A percentile compares a stretch with the other conserved stretches of the same genome.
Conservation (phyloP, 1,284 basidiomycete genomes). For the Heliocybe sulcata region DNA sequence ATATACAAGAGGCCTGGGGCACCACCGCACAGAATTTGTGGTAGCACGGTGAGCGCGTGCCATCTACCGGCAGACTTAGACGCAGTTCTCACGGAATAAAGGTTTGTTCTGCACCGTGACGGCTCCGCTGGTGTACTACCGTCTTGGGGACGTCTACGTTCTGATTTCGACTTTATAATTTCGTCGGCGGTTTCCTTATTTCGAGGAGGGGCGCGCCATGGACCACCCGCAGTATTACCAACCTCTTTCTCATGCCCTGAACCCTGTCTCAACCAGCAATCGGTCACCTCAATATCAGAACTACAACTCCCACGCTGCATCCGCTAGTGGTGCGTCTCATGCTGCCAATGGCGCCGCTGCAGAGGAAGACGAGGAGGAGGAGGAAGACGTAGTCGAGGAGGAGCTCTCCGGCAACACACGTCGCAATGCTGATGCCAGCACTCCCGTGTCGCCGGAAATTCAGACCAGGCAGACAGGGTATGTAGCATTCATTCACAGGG, state of each 20-base stretch:
- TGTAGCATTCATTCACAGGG: constrained; percentile 16
- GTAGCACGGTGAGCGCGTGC: not conserved
- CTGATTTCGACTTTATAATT: not conserved
- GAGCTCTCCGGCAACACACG: constrained; percentile 42
- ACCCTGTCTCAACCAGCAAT: constrained; percentile 36
- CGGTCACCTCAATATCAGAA: constrained; percentile 16
- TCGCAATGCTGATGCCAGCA: constrained; percentile 17
- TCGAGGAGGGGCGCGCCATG: constrained; percentile 29
- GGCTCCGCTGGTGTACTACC: not conserved
- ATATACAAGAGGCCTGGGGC: no score
- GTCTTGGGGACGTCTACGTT: not conserved
- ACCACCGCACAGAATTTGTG: not conserved
- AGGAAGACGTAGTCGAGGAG: constrained; percentile 65
- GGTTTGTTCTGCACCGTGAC: not conserved
- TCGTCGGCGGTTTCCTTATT: not conserved
- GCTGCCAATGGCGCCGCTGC: constrained; percentile 11
- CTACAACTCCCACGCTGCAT: constrained; percentile 18
- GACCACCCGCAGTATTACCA: constrained; percentile 75
- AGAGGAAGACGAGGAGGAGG: constrained; percentile 49
- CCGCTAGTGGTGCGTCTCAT: constrained; percentile 15
- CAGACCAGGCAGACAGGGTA: constrained; percentile 22
- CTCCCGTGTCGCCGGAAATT: constrained; percentile 21
- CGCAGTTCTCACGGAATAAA: not conserved
- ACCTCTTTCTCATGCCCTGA: constrained; percentile 68
- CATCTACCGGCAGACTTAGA: not conserved